These are phyloP conservation scores for Peterozyma xylosa DNA, from an alignment of 805 yeast species.

Conservation along the genomic window DNA sequence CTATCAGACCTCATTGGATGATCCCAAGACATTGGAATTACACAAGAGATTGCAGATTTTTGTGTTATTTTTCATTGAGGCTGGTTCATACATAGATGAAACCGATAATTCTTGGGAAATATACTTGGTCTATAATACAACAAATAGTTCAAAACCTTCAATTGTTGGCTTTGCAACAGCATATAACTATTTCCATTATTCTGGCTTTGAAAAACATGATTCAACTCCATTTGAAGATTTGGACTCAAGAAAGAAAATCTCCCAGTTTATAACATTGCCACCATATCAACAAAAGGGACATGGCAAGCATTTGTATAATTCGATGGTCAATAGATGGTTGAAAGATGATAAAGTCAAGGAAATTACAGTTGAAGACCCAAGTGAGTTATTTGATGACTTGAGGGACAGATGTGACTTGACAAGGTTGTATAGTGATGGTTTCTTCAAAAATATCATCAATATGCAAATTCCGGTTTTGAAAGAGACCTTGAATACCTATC, in stretches of 20 bases:
- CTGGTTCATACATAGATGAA: constrained; percentile 81
- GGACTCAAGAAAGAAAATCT: constrained; percentile 61
- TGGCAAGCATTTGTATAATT: constrained; percentile 60
- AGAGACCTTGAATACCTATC: constrained; percentile 33
- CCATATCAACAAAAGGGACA: constrained; percentile 69
- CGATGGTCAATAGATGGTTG: constrained; percentile 49
- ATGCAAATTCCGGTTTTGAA: constrained; percentile 16
- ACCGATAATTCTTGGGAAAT: constrained; percentile 77
- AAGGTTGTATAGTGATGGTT: constrained; percentile 27
- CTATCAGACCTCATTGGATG: constrained; percentile 38
- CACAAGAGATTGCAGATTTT: constrained; percentile 72
- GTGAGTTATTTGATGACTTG: constrained; percentile 84
- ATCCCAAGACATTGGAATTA: constrained; percentile 37
- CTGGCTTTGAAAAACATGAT: constrained; percentile 46
- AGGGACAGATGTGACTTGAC: constrained; percentile 76
- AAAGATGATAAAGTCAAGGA: constrained; percentile 48
- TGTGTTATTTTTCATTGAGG: constrained; percentile 82
- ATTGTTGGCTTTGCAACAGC: constrained; percentile 79
- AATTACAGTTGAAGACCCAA: constrained; percentile 90
- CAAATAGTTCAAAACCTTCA: constrained; percentile 25
- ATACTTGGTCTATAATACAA: constrained; percentile 41
- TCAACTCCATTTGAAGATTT: constrained; percentile 19
- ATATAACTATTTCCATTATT: constrained; percentile 76
- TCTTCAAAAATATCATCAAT: constrained; percentile 21
- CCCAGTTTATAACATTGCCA: constrained; percentile 83